Base-by-base conservation (phyloP, 2,329 filamentous ascomycete genomes). In the Pleurostoma richardsiae region DNA sequence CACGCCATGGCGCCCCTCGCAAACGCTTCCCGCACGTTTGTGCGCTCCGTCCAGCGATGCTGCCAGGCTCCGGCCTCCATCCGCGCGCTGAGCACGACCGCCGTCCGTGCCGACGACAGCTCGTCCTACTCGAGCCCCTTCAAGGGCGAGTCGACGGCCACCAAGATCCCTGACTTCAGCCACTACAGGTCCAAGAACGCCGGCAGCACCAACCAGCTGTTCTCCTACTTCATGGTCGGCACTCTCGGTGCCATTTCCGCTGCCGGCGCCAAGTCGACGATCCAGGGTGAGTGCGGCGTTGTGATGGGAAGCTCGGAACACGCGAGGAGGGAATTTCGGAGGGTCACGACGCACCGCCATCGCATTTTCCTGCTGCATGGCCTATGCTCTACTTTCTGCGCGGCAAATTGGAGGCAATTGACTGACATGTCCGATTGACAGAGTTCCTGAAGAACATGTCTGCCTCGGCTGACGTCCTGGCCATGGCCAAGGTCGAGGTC, bases 401-500 rank as follows among this genome's bases (percentile, higher is more conserved):
- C 8, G 33, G 33, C 33, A 36, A 36, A 36, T 36, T 36, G 33
- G n/a, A 36, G n/a, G 8, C 8, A 36, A 36, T 36, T 36, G 31
- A 41, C 50, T 52, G 45, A 52, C 48, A 26, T 10, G 39, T 4
- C 30, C 39, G 39, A 38, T 40, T 39, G 28, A 56, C 72, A 99
- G 94, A 99, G 76, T 99, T 99, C 83, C 82, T 99, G 56, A 90
- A 96, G 77, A 99, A 96, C 84, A 97, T 99, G 95, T 95, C 92
- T 63, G 94, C 94, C 54, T 99, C 94, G 52, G 94, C 94, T 73
- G 94, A 99, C 66, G 90, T 99, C 66, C 76, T 99, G 74, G 94
- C 95, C 68, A 95, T 96, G 85, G 94, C 94, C 72, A 99, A 99
- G 86, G 94, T 99, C 60, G 94, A 99, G 79, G 87, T 99, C 60